A percentile compares a stretch with the other conserved stretches of the same genome.
phyloP scores from a whole-genome alignment of 2,329 filamentous ascomycete species.

The Fusarium agapanthi region DNA sequence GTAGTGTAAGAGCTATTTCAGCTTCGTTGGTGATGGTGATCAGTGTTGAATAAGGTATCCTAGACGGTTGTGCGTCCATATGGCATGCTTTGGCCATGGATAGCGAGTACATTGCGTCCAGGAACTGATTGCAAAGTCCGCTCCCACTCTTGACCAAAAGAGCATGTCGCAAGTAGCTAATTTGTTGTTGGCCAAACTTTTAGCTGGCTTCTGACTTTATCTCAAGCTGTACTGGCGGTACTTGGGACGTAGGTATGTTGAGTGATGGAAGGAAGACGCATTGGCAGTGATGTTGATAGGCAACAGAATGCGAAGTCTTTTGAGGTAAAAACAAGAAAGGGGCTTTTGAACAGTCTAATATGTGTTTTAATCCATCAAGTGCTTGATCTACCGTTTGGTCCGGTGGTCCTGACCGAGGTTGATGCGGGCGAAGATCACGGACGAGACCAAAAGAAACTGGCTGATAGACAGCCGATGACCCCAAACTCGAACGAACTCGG shows the following conservation, averaged over 20 bases:
- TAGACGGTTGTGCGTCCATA: rapidly evolving
- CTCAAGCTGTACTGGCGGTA: not conserved
- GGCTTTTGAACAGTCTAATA: rapidly evolving
- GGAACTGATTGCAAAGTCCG: too few species aligned
- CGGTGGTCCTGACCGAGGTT: not conserved
- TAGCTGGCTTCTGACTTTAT: not conserved
- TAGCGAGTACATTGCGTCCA: too few species aligned
- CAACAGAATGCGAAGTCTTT: rapidly evolving
- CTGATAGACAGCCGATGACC: not conserved
- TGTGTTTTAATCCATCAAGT: too few species aligned
- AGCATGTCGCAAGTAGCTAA: too few species aligned
- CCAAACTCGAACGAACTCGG: too few species aligned
- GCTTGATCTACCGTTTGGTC: not conserved
- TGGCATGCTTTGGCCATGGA: too few species aligned
- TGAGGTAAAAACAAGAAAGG: too few species aligned
- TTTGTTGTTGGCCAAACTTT: rapidly evolving
- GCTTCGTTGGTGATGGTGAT: not conserved
- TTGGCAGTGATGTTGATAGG: too few species aligned
- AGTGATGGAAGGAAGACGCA: not conserved
- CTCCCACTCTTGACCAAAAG: too few species aligned
- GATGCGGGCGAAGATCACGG: rapidly evolving
- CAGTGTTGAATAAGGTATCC: too few species aligned
- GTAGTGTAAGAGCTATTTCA: rapidly evolving
- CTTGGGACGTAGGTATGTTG: too few species aligned
- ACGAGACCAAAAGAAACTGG: too few species aligned